Conservation (phyloP, 192 early-diverging fungal species). For the Spizellomyces punctatus region DNA sequence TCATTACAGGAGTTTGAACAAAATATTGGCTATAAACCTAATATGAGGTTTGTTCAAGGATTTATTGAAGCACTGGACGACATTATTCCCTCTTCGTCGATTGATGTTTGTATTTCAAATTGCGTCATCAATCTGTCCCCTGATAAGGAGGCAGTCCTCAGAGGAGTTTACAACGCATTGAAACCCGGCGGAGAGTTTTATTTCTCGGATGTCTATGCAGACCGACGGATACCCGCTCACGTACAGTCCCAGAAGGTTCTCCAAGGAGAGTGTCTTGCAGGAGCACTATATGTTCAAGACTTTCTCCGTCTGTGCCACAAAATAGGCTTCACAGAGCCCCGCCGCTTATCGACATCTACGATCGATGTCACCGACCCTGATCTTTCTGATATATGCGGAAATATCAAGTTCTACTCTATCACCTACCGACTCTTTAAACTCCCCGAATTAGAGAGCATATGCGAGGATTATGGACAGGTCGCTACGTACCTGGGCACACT, state of each 20-base stretch:
- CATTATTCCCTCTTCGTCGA: background rate
- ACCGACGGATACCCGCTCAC: background rate
- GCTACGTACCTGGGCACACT: background rate
- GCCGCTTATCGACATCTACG: background rate
- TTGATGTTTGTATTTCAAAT: slow-evolving; percentile 6
- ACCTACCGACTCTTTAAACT: slow-evolving; percentile 7
- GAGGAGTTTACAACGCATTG: slow-evolving; percentile 2
- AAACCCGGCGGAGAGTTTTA: slow-evolving; percentile 6
- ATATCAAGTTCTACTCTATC: slow-evolving; percentile 8
- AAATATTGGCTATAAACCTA: background rate
- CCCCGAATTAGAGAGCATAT: background rate
- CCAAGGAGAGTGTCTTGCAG: slow-evolving; percentile 4
- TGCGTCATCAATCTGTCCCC: slow-evolving; percentile 8
- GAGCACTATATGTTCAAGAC: slow-evolving; percentile 1
- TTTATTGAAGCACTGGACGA: background rate
- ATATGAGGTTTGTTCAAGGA: background rate
- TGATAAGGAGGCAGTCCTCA: background rate
- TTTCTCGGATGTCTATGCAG: slow-evolving; percentile 7
- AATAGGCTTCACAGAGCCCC: slow-evolving; percentile 10
- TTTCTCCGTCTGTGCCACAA: background rate
- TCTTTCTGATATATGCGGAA: background rate
- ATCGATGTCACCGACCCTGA: background rate
- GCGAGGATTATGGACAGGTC: slow-evolving; percentile 12
- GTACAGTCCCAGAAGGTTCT: background rate
- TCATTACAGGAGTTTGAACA: background rate